Conservation (phyloP, 1,284 basidiomycete species). For the Inonotus obliquus region DNA sequence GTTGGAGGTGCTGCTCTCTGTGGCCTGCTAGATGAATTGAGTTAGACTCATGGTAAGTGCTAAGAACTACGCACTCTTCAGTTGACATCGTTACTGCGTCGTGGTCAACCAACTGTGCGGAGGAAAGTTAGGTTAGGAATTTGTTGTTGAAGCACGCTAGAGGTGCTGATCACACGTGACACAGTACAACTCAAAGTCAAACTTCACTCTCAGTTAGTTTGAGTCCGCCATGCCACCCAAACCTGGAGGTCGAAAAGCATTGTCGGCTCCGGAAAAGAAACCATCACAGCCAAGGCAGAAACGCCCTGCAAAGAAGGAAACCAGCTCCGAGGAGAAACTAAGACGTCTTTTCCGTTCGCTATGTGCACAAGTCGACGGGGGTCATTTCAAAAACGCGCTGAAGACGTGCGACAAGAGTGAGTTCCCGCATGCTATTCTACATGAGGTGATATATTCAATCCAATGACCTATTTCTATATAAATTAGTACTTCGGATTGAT, state of each 20-base stretch:
- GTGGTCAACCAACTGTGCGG: conserved; percentile 19
- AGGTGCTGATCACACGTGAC: neutral
- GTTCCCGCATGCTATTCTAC: conserved; percentile 26
- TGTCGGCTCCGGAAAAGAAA: neutral
- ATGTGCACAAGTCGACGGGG: conserved; percentile 80
- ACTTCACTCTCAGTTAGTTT: neutral
- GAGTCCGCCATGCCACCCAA: conserved; percentile 11
- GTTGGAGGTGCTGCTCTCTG: conserved; percentile 30
- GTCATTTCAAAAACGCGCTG: conserved; percentile 74
- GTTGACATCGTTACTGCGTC: conserved; percentile 40
- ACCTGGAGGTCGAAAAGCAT: neutral
- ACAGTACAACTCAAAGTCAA: neutral
- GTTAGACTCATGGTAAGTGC: neutral
- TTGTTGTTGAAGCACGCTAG: too few relatives aligned
- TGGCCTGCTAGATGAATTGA: conserved; percentile 21
- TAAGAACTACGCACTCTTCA: conserved; percentile 39
- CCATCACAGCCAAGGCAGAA: conserved; percentile 15
- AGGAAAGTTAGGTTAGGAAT: conserved; percentile 3
- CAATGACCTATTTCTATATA: neutral
- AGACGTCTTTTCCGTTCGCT: conserved; percentile 74
- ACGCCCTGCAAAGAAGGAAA: conserved; percentile 36
- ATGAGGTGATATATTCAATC: neutral
- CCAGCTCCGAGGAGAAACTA: conserved; percentile 53
- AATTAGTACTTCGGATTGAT: conserved; percentile 62
- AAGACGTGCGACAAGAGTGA: conserved; percentile 87